Percentiles rank a stretch among this genome's conserved stretches.
phyloP scores from a whole-genome alignment of 2,329 filamentous ascomycete genomes.

The Microsporum audouinii region DNA sequence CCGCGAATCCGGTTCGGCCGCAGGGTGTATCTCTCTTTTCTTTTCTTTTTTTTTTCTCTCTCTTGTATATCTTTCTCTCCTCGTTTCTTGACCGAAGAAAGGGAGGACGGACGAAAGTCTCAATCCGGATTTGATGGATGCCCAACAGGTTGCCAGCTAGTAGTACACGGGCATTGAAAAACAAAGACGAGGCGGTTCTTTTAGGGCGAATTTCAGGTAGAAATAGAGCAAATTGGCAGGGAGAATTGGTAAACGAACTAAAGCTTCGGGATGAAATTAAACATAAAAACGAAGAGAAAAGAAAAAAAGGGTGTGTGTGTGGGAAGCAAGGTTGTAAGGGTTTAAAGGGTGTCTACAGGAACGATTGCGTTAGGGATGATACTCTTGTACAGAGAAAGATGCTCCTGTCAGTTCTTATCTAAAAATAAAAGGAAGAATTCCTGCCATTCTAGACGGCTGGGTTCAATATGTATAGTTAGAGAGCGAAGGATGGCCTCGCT shows the following conservation, averaged over 20 bases:
- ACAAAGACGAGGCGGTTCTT: constrained; percentile 9
- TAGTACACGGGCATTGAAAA: constrained; percentile 8
- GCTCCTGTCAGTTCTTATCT: neutral
- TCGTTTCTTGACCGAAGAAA: constrained; percentile 9
- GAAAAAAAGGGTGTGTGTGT: neutral
- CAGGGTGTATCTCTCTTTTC: neutral
- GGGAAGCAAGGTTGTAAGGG: neutral
- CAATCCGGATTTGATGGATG: constrained; percentile 9
- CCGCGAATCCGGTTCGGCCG: constrained; percentile 9
- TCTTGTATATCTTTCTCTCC: neutral
- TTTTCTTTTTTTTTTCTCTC: neutral
- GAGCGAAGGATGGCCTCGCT: neutral
- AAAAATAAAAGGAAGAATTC: neutral
- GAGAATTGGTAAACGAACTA: constrained; percentile 4
- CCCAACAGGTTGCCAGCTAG: constrained; percentile 9
- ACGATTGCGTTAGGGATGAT: no score
- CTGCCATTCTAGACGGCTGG: constrained; percentile 10
- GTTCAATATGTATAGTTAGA: neutral
- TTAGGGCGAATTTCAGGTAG: constrained; percentile 1
- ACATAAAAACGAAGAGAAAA: neutral
- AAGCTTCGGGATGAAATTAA: constrained; percentile 1
- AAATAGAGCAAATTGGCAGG: neutral
- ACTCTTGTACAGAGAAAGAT: neutral
- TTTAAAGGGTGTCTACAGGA: neutral
- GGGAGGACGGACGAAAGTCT: constrained; percentile 8